Evolutionary conservation across 2,329 filamentous ascomycete species (phyloP), one percentile per base, ranked within the genome.

Genomic region (Aspergillus sergii): DNA sequence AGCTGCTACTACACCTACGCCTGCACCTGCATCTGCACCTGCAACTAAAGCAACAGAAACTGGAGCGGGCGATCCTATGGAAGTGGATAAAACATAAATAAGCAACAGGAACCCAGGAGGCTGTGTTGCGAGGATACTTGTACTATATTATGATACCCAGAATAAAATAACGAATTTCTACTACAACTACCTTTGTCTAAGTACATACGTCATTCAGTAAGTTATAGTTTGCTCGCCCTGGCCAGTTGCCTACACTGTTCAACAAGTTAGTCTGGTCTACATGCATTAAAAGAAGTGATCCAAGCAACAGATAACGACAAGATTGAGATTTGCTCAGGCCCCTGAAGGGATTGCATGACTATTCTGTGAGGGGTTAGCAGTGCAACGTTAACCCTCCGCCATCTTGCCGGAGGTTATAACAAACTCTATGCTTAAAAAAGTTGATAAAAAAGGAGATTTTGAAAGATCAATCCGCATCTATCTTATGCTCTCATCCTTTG

Each of bases 51-150:
- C 60, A 28, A 55, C 63, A 41, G 54, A 64, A 57, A 45, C 59
- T 16, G 60, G 58, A 30, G 30, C 60, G 34, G 61, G 61, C 43
- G 65, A 66, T 58, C 51, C 66, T 28, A 69, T 70, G 66, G 68
- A 64, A 43, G 39, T 68, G 32, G 68, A 70, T 53, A 67, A 67
- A 41, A 21, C 39, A 23, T 64, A 58, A 41, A 60, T 19, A 21
- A 48, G 30, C 30, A 32, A 36, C 30, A 14, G 19, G n/a, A 26
- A 50, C 26, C 14, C 26, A 19, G 46, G 26, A 50, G 16, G 28
- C 48, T 51, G 28, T 32, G 28, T 32, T 51, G 26, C 10, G 19
- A 10, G n/a, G 19, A 28, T 51, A 32, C 10, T 23, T 51, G 48
- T 51, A 51, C 32, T 51, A 46, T 58, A 46, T 50, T 43, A 19